Evolutionary conservation across 2,329 filamentous ascomycete species (phyloP), one percentile per base, ranked within the genome.

Genomic region (Colletotrichum coccodes): DNA sequence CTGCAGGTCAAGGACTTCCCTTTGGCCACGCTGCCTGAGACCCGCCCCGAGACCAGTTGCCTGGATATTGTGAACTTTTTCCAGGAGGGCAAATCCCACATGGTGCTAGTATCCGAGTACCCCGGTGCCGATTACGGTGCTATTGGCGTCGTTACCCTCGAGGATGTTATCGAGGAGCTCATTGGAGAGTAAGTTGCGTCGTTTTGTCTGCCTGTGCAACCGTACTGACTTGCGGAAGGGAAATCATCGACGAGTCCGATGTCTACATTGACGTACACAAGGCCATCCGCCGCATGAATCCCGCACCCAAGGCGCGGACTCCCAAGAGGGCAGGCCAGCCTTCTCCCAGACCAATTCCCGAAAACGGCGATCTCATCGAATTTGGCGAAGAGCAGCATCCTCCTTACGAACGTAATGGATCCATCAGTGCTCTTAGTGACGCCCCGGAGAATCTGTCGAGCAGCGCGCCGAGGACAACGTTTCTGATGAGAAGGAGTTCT

Each of bases 1-100:
- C 93, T 92, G 76, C 90, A 90, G 23, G 96, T 99, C 40, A 89
- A 92, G 70, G 95, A 98, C 70, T 98, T 99, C 77, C 91, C 94
- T 8, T 86, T 99, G 58, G 96, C 96, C 16, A 98, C 96, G 0
- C 89, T 99, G 7, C 96, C 97, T 1, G 96, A 99, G 80, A 99
- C 96, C 0, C 90, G 94, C 11, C 94, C 96, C 0, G 94, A 98
- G 77, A 99, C 96, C 0, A 98, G 95, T 82, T 99, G 96, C 78
- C 83, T 99, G 64, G 96, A 99, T 79, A 98, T 99, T 75, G 94
- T 99, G 82, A 99, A 99, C 83, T 99, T 98, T 81, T 99, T 99
- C 84, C 96, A 99, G 80, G 96, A 99, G 84, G 96, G 96, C 75
- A 99, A 99, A 79, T 97, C 95, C 1, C 96, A 99, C 80, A 97